These are phyloP conservation scores for Solanum chiquidenum DNA, from an alignment of 257 asterid species.

Conservation along the genomic window DNA sequence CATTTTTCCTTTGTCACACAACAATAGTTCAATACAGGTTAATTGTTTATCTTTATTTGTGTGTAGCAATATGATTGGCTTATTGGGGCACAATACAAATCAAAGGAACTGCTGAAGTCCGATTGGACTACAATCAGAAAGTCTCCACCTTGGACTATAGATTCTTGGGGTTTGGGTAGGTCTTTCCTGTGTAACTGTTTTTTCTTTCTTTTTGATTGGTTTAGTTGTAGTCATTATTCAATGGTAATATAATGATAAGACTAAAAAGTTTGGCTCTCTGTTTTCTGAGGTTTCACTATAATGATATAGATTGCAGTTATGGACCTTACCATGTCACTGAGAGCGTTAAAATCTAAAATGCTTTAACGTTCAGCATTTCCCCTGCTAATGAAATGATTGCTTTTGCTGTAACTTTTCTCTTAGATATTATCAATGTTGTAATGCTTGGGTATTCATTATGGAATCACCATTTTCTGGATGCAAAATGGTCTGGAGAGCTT, in stretches of 20 bases:
- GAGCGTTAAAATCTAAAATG: not conserved
- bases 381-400: not conserved
- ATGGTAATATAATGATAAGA: not conserved
- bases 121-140: slow-evolving; percentile 86
- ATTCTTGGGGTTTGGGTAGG: slow-evolving; percentile 99
- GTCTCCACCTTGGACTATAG: slow-evolving; percentile 93
- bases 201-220: not conserved
- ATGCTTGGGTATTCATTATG: not conserved
- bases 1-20: not conserved
- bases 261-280: not conserved
- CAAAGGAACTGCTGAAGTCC: slow-evolving; percentile 77
- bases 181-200: not conserved
- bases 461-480: not conserved
- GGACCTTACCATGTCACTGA: not conserved
- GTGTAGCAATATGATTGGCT: slow-evolving; percentile 97
- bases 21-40: not conserved
- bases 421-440: not conserved
- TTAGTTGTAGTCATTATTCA: not conserved
- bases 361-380: not conserved
- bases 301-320: not conserved
- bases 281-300: not conserved
- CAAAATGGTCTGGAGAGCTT: not conserved
- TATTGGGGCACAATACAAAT: slow-evolving; percentile 88
- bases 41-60: slow-evolving; percentile 5
- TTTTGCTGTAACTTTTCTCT: not conserved